These are phyloP conservation scores for Pseudocercospora vitis DNA, from an alignment of 2,329 filamentous ascomycete species.

Conservation along the genomic window DNA sequence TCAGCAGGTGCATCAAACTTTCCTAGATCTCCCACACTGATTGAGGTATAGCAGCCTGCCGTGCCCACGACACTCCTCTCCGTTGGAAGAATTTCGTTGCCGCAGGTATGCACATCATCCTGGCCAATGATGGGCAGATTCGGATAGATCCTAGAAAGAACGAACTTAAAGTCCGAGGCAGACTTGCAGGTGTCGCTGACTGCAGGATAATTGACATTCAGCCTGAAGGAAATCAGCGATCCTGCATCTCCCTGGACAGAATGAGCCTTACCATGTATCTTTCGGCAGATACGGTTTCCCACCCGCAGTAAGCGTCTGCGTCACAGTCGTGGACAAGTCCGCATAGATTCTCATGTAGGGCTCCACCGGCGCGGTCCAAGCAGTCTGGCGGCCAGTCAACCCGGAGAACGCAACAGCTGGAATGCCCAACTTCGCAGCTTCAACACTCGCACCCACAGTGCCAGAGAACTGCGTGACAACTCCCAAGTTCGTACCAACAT, in stretches of 20 bases:
- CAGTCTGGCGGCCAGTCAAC: slow-evolving; percentile 49
- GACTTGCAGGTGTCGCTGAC: slow-evolving; percentile 53
- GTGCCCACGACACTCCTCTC: slow-evolving; percentile 56
- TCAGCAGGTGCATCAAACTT: slow-evolving; percentile 60
- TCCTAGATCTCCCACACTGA: slow-evolving; percentile 62
- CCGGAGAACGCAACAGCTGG: slow-evolving; percentile 70
- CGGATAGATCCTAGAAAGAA: slow-evolving; percentile 62
- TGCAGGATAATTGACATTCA: slow-evolving; percentile 69
- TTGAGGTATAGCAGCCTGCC: slow-evolving; percentile 60
- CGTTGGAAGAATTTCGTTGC: slow-evolving; percentile 55
- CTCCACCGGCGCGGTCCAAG: slow-evolving; percentile 55
- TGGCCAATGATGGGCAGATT: slow-evolving; percentile 38
- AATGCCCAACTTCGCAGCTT: slow-evolving; percentile 58
- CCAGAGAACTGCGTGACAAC: slow-evolving; percentile 60
- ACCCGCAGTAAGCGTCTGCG: slow-evolving; percentile 54
- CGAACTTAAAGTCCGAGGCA: slow-evolving; percentile 60
- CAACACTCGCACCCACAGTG: slow-evolving; percentile 65
- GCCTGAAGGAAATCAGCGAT: slow-evolving; percentile 25
- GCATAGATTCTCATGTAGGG: slow-evolving; percentile 62
- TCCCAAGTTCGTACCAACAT: slow-evolving; percentile 61
- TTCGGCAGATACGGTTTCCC: slow-evolving; percentile 64
- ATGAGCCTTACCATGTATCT: slow-evolving; percentile 47
- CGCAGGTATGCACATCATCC: slow-evolving; percentile 60
- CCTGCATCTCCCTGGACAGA: neutral
- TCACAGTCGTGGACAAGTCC: slow-evolving; percentile 60